Conservation (phyloP, 495 filamentous ascomycete species). For the Evansstolkia leycettana region DNA sequence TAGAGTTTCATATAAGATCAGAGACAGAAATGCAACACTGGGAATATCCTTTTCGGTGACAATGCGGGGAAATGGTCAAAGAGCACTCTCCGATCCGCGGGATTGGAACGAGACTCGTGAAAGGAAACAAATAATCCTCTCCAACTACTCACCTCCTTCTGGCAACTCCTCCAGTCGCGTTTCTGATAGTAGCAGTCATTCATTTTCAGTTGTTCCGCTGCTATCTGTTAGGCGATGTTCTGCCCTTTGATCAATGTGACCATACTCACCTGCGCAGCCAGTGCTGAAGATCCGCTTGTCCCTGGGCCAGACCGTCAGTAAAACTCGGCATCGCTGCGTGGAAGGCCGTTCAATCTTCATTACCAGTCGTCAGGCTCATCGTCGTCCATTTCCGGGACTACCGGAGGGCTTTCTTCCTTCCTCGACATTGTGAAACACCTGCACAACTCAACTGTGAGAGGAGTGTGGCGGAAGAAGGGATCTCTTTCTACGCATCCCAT, state of each 20-base stretch:
- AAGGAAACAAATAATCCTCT: not conserved
- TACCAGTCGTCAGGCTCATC: conserved; percentile 96
- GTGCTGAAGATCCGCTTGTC: conserved; percentile 97
- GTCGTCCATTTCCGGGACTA: conserved; percentile 45
- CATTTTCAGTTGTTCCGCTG: conserved; percentile 81
- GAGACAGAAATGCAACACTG: not conserved
- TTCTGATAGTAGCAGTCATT: conserved; percentile 93
- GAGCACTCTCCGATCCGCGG: no score
- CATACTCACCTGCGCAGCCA: conserved; percentile 66
- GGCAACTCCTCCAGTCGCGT: conserved; percentile 91
- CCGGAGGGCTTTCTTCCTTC: conserved; percentile 21
- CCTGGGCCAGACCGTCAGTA: conserved; percentile 29
- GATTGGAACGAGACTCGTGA: no score
- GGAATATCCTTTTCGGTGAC: no score
- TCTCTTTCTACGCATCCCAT: no score
- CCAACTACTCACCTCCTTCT: conserved; percentile 67
- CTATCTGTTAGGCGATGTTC: not conserved
- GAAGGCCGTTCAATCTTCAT: conserved; percentile 12
- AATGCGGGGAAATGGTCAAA: no score
- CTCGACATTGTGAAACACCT: conserved; percentile 25
- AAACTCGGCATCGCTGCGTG: not conserved
- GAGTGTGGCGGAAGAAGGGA: no score
- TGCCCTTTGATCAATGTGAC: not conserved
- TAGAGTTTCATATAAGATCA: conserved; percentile 22
- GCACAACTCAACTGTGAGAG: no score